Base-by-base conservation (phyloP, 78 protist species). In the Planoprotostelium fungivorum region DNA sequence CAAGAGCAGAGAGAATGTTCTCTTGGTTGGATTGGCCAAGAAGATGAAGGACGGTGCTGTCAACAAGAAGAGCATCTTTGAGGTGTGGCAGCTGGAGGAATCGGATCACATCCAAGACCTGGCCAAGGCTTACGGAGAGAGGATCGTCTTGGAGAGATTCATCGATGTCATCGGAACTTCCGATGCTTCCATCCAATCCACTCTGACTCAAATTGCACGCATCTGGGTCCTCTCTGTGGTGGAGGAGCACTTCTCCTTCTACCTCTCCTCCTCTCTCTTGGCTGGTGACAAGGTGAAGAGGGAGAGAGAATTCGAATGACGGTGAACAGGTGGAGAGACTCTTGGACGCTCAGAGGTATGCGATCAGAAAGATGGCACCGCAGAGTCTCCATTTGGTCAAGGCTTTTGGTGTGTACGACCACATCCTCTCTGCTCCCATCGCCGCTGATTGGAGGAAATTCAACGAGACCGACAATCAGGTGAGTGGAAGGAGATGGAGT, bases 391-490 rank as follows among this genome's bases (percentile, higher is more conserved):
- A 91, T 36, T 63, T 94, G 1, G 95, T 94, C 34, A 90, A 94
- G 38, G 96, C 96, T 63, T 94, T 94, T 51, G 95, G 90, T 88
- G 91, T 94, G 39, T 93, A 93, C 25, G 84, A 91, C 83, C 93
- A 92, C 84, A 84, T 91, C 28, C 83, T 94, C 28, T 86, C 39
- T 63, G 95, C 96, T n/a, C 96, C 96, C 37, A 94, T 94, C 35
- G 88, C 91, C 28, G 92, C 91, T 63, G 96, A 94, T 63, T 94
- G 87, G 73, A 25, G 31, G 31, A 51, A 51, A 16, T 51, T 51
- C 73, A 51, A 51, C 16, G 73, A 51, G 73, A 51, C 73, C 5
- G 73, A 51, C 73, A 51, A 51, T 16, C 73, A 51, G 73, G n/a
- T n/a, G n/a, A n/a, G n/a, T n/a, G n/a, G n/a, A n/a, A n/a, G n/a